These are phyloP conservation scores for Rhododendron vialii DNA, from an alignment of 148 eudicot genomes.

Conservation along the genomic window DNA sequence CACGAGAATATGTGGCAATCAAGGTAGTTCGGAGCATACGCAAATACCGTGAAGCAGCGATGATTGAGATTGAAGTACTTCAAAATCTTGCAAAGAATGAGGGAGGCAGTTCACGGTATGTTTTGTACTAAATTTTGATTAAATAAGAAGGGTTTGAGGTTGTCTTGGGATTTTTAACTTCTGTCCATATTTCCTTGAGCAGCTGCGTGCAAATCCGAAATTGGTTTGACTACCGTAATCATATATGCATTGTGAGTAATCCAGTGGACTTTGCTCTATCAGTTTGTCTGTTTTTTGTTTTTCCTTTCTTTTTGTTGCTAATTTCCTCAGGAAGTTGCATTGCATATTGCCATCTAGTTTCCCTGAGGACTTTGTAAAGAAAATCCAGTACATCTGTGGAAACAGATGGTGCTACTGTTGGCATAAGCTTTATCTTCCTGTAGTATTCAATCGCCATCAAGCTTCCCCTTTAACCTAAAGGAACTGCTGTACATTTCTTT, in stretches of 20 bases:
- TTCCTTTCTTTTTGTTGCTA: neutral
- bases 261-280: neutral
- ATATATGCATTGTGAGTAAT: slow-evolving; percentile 84
- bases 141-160: slow-evolving; percentile 4
- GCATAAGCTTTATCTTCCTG: neutral
- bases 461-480: neutral
- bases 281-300: neutral
- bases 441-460: neutral
- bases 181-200: slow-evolving; percentile 25
- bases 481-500: neutral
- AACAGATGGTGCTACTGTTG: neutral
- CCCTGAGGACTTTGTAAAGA: neutral
- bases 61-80: slow-evolving; percentile 79
- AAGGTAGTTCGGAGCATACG: slow-evolving; percentile 77
- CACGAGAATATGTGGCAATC: slow-evolving; percentile 69
- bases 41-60: slow-evolving; percentile 86
- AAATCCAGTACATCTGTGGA: neutral
- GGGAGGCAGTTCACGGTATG: slow-evolving; percentile 55
- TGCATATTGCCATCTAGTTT: slow-evolving; percentile 4
- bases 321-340: neutral
- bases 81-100: slow-evolving; percentile 69
- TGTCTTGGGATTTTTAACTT: neutral
- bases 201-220: slow-evolving; percentile 77
- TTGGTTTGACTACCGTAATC: slow-evolving; percentile 95
- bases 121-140: slow-evolving; percentile 6